Base-by-base conservation (phyloP, 768 basidiomycete genomes). In the Boletus barrowsii region DNA sequence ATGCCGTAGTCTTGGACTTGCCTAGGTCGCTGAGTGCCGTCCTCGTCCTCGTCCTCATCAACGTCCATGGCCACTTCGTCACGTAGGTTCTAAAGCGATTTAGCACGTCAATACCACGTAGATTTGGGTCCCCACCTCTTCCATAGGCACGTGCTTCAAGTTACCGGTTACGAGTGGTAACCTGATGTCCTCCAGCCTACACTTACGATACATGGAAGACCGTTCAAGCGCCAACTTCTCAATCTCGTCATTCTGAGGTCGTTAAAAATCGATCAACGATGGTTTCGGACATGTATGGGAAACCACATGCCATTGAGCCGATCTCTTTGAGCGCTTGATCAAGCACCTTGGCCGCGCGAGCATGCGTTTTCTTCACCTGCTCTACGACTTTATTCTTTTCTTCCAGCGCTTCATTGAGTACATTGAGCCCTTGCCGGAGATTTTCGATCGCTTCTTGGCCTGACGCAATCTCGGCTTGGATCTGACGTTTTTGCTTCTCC, bases 291-390 rank as follows among this genome's bases (percentile, higher is more conserved):
- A 52, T 41, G 29, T 2, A 35, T 20, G 42, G 22, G 53, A 55
- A 61, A 63, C 13, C 29, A 47, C 81, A 61, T 52, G 87, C 94
- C 76, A 85, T 87, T 15, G 76, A 73, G 8, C 88, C 84, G 47
- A 98, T 93, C 66, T 98, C 95, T 70, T 98, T 98, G 62, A 94
- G 66, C 1, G 87, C 87, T 60, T 90, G 87, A 62, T 99, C 96
- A 40, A 97, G 78, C 0, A 79, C 80, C 64, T 87, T 92, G 10
- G 82, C 78, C 3, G 90, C 83, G 62, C 86, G 91, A 13, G 73
- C 64, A 11, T 88, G 81, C 1, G 80, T 79, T 64, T 82, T 82
- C 74, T 93, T 92, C 20, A 82, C 84, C 36, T 85, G 83, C 22
- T 93, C 91, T 6, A 95, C 85, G 1, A 69, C 73, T 67, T 85